These are phyloP conservation scores for Magnusiomyces tetraspermus DNA, from an alignment of 1,139 yeast genomes.

Conservation along the genomic window DNA sequence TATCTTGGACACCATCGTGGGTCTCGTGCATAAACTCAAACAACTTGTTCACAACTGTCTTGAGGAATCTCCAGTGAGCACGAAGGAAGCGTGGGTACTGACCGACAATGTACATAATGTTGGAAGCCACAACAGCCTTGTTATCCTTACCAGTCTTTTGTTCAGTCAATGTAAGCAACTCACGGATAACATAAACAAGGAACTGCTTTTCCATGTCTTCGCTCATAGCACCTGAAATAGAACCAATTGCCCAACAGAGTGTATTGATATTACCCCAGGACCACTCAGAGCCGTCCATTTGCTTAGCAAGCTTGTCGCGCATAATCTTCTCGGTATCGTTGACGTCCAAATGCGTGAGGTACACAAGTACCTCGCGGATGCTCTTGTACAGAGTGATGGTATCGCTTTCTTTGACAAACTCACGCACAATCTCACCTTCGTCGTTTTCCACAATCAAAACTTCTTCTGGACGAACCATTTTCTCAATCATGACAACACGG, in stretches of 20 bases:
- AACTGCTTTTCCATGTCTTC: conserved; percentile 96
- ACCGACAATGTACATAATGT: conserved; percentile 98
- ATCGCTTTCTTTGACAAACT: conserved; percentile 92
- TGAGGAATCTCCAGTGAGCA: conserved; percentile 96
- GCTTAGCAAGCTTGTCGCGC: conserved; percentile 83
- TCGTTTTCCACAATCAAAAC: conserved; percentile 94
- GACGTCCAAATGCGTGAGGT: conserved; percentile 89
- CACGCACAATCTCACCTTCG: conserved; percentile 98
- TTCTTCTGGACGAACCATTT: conserved; percentile 98
- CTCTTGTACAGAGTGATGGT: conserved; percentile 91
- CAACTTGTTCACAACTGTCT: conserved; percentile 88
- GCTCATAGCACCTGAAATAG: conserved; percentile 97
- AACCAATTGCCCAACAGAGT: conserved; percentile 98
- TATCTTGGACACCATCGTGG: conserved; percentile 98
- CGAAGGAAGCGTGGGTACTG: conserved; percentile 95
- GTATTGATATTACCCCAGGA: conserved; percentile 98
- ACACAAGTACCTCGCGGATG: conserved; percentile 91
- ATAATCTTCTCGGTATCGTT: conserved; percentile 88
- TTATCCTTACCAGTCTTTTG: conserved; percentile 96
- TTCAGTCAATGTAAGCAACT: conserved; percentile 81
- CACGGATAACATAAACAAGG: conserved; percentile 85
- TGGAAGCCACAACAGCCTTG: conserved; percentile 97
- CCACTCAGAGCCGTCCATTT: conserved; percentile 96
- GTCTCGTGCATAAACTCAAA: conserved; percentile 99
- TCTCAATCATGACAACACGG: conserved; percentile 85